These are phyloP conservation scores for Mayamaea pseudoterrestris DNA, from an alignment of 108 stramenopile genomes.

Conservation along the genomic window DNA sequence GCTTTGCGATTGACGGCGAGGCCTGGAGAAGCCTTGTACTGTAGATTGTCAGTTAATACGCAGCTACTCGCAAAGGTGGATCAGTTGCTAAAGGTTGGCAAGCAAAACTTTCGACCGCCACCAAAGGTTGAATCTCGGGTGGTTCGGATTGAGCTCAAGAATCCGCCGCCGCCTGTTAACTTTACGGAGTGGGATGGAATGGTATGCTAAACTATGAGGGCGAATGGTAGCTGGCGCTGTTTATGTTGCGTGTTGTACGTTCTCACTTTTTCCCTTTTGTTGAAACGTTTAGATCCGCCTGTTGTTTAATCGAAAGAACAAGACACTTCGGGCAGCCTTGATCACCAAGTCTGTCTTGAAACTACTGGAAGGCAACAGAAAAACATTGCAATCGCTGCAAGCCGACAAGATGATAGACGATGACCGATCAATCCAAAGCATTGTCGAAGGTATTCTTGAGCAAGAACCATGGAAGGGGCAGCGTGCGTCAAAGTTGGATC, in stretches of 20 bases:
- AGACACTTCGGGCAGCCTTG: conserved; percentile 73
- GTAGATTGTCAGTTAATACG: conserved; percentile 93
- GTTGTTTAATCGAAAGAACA: conserved; percentile 88
- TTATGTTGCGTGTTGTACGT: background rate
- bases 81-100: conserved; percentile 95
- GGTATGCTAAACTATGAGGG: conserved; percentile 45
- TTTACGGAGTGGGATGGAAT: conserved; percentile 99
- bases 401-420: conserved; percentile 11
- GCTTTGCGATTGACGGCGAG: conserved; percentile 86
- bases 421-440: conserved; percentile 30
- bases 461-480: conserved; percentile 69
- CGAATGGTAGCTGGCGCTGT: background rate
- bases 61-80: conserved; percentile 97
- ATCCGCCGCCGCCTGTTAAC: conserved; percentile 96
- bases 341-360: conserved; percentile 71
- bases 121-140: conserved; percentile 89
- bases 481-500: conserved; percentile 87
- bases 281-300: conserved; percentile 39
- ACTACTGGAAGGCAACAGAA: conserved; percentile 84
- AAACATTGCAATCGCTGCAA: conserved; percentile 36
- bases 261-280: background rate
- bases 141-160: conserved; percentile 85
- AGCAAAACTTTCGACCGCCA: conserved; percentile 98
- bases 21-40: conserved; percentile 94
- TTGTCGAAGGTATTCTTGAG: conserved; percentile 74